Percentiles rank a stretch among this genome's conserved stretches.
Conservation (phyloP, 2,329 filamentous ascomycete genomes). For the Elsinoe ampelina region DNA sequence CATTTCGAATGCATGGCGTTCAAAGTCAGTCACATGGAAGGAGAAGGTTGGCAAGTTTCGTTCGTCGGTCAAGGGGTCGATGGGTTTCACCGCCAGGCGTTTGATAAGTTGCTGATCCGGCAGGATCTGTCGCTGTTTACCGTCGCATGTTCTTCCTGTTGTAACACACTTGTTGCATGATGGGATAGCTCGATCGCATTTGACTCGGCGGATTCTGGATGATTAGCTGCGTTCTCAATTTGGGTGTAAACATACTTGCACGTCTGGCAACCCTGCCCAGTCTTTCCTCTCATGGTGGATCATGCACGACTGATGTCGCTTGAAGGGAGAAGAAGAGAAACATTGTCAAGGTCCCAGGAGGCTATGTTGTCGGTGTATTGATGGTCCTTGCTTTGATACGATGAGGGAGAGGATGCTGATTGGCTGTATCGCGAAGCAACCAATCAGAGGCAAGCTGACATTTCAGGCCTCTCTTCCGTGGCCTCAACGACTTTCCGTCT, state of each 20-base stretch:
- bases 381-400: constrained; percentile 4
- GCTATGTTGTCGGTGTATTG: not conserved
- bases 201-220: constrained; percentile 3
- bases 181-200: constrained; percentile 1
- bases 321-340: not conserved
- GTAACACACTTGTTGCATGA: constrained; percentile 1
- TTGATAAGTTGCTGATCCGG: not conserved
- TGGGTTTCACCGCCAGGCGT: not conserved
- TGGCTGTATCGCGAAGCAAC: not conserved
- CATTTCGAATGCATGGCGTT: constrained; percentile 2
- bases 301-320: not conserved
- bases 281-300: not conserved
- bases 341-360: not conserved
- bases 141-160: not conserved
- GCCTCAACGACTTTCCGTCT: not conserved
- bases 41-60: not conserved
- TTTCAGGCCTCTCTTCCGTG: not conserved
- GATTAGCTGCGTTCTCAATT: not conserved
- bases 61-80: not conserved
- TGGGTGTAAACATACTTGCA: not conserved
- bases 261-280: constrained; percentile 3
- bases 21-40: not conserved
- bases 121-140: not conserved
- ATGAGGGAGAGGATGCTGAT: not conserved
- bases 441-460: not conserved